A percentile compares a stretch with the other conserved stretches of the same genome.
Evolutionary conservation across 768 basidiomycete genomes (phyloP).

Genomic region (Suillus discolor): DNA sequence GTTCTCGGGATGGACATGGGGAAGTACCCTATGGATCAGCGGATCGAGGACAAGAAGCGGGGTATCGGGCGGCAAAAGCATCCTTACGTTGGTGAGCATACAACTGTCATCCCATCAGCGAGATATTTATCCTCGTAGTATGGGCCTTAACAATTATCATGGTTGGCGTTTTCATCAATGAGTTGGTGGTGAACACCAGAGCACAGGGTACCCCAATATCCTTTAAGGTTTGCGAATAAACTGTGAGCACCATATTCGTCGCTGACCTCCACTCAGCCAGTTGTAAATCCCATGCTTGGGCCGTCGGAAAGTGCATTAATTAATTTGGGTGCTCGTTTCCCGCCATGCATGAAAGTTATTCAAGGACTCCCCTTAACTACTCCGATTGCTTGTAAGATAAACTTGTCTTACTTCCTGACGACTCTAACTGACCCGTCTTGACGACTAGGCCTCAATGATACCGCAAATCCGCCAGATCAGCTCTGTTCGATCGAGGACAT

Average conservation of each 20-base stretch:
- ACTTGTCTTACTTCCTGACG: slow-evolving; percentile 12
- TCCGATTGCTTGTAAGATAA: slow-evolving; percentile 57
- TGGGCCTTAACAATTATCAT: slow-evolving; percentile 68
- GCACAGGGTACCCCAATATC: slow-evolving; percentile 85
- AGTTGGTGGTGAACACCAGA: slow-evolving; percentile 73
- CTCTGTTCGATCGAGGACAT: slow-evolving; percentile 79
- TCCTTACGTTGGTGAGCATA: slow-evolving; percentile 70
- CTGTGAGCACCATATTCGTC: background rate
- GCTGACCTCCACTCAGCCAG: slow-evolving; percentile 50
- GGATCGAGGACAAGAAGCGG: slow-evolving; percentile 85
- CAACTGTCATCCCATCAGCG: background rate
- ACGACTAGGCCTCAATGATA: slow-evolving; percentile 73
- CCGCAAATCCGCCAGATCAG: slow-evolving; percentile 70
- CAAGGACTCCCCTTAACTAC: slow-evolving; percentile 54
- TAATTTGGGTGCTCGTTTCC: slow-evolving; percentile 88
- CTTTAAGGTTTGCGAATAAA: slow-evolving; percentile 60
- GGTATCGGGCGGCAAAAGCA: slow-evolving; percentile 83
- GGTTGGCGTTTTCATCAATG: slow-evolving; percentile 80
- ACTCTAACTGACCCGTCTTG: slow-evolving; percentile 8
- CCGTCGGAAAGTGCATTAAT: slow-evolving; percentile 85
- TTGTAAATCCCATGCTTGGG: slow-evolving; percentile 89
- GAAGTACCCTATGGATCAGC: slow-evolving; percentile 69
- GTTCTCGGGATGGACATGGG: slow-evolving; percentile 43
- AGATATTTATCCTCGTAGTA: slow-evolving; percentile 38
- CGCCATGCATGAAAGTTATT: slow-evolving; percentile 87